A percentile compares a stretch with the other conserved stretches of the same genome.
Conservation (phyloP, 352 stramenopile species). For the Phytophthora pini region DNA sequence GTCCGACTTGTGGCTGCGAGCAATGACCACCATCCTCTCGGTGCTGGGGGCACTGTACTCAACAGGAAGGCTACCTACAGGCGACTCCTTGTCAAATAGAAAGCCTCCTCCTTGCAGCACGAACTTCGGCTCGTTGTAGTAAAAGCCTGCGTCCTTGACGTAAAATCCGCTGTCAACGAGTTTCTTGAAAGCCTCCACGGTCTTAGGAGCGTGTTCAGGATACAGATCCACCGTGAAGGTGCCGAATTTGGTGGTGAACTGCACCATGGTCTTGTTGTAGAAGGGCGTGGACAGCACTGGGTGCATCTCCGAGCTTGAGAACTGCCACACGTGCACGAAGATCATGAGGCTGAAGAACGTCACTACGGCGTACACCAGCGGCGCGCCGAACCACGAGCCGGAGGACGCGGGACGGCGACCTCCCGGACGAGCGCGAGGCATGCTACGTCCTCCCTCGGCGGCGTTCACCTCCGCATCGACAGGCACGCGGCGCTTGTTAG, state of each 20-base stretch:
- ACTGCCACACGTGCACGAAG: slow-evolving; percentile 70
- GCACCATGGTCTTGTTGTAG: slow-evolving; percentile 83
- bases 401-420: slow-evolving; percentile 13
- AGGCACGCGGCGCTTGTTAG: slow-evolving; percentile 39
- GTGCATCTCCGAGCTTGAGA: slow-evolving; percentile 48
- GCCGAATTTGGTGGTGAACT: slow-evolving; percentile 81
- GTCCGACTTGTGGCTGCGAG: slow-evolving; percentile 66
- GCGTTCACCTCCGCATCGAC: slow-evolving; percentile 26
- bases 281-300: slow-evolving; percentile 67
- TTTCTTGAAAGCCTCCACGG: slow-evolving; percentile 73
- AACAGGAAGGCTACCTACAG: slow-evolving; percentile 70
- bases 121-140: slow-evolving; percentile 86
- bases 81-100: slow-evolving; percentile 74
- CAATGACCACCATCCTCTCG: slow-evolving; percentile 85
- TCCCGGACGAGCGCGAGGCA: slow-evolving; percentile 6
- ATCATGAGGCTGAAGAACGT: slow-evolving; percentile 66
- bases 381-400: slow-evolving; percentile 47
- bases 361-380: slow-evolving; percentile 49
- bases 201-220: slow-evolving; percentile 77
- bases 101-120: slow-evolving; percentile 81
- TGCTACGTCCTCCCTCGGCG: slow-evolving; percentile 14
- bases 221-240: slow-evolving; percentile 84
- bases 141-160: slow-evolving; percentile 77
- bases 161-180: slow-evolving; percentile 76
- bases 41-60: slow-evolving; percentile 85